A percentile compares a stretch with the other conserved stretches of the same genome.
phyloP scores from a whole-genome alignment of 2,329 filamentous ascomycete genomes.

The Fusarium sp. region DNA sequence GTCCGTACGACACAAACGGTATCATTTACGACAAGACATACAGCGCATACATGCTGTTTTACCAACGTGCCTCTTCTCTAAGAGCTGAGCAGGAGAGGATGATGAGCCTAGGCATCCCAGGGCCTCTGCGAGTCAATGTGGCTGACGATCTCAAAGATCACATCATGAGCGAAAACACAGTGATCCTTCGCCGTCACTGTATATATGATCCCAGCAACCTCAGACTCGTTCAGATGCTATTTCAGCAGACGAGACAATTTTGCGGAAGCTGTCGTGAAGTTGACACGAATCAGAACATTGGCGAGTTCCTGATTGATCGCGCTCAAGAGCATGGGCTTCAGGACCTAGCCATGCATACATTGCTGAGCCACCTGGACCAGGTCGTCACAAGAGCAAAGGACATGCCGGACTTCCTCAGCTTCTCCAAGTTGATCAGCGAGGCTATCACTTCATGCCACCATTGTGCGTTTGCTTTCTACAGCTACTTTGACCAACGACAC shows the following conservation, averaged over 20 bases:
- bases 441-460: slow-evolving; percentile 61
- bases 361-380: slow-evolving; percentile 78
- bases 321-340: slow-evolving; percentile 50
- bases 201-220: slow-evolving; percentile 80
- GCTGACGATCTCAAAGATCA: slow-evolving; percentile 62
- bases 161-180: slow-evolving; percentile 79
- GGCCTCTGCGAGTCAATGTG: slow-evolving; percentile 58
- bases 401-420: slow-evolving; percentile 68
- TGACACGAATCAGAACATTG: slow-evolving; percentile 6
- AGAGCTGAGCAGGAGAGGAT: slow-evolving; percentile 63
- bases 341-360: slow-evolving; percentile 64
- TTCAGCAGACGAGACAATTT: slow-evolving; percentile 66
- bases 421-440: slow-evolving; percentile 62
- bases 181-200: slow-evolving; percentile 81
- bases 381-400: slow-evolving; percentile 80
- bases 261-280: slow-evolving; percentile 43
- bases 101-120: slow-evolving; percentile 43
- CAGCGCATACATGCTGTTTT: slow-evolving; percentile 99
- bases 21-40: slow-evolving; percentile 74
- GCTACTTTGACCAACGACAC: slow-evolving; percentile 69
- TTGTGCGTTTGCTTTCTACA: slow-evolving; percentile 70
- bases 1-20: slow-evolving; percentile 59
- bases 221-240: slow-evolving; percentile 72
- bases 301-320: slow-evolving; percentile 13
- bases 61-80: slow-evolving; percentile 81